Evolutionary conservation across 2,329 filamentous ascomycete genomes (phyloP).

Genomic region (Aspergillus pseudonomiae): DNA sequence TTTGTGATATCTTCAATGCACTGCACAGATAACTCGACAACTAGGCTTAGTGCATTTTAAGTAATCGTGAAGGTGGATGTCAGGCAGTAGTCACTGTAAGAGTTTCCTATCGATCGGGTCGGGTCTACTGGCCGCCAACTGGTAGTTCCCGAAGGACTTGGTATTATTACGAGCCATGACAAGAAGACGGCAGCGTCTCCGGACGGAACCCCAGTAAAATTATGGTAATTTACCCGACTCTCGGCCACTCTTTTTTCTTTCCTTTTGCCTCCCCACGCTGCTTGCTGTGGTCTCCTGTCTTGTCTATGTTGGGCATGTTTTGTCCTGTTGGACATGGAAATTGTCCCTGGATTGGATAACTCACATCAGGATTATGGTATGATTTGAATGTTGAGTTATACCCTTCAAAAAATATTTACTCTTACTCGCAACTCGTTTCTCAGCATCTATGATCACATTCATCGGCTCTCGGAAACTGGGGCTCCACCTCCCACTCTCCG

Average conservation of each 20-base stretch:
- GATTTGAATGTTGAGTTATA: background rate
- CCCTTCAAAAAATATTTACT: too few species aligned
- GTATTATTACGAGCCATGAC: background rate
- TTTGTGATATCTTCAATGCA: background rate
- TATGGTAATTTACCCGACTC: conserved; percentile 20
- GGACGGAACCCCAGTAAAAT: conserved; percentile 9
- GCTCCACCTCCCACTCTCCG: conserved; percentile 21
- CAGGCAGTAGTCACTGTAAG: background rate
- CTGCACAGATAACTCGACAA: background rate
- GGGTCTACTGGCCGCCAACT: conserved; percentile 10
- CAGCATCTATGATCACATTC: conserved; percentile 16
- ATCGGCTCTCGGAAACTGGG: conserved; percentile 26
- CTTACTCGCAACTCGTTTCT: background rate
- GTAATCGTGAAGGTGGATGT: conserved; percentile 2
- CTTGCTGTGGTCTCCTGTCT: conserved; percentile 2
- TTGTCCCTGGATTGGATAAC: background rate
- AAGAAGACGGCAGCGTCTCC: background rate
- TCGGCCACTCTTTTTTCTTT: background rate
- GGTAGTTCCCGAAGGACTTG: conserved; percentile 11
- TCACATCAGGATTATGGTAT: background rate
- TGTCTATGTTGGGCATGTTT: background rate
- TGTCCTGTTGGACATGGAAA: background rate
- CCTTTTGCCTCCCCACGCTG: background rate
- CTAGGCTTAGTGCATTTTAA: background rate
- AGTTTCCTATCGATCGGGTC: conserved; percentile 10